phyloP scores from a whole-genome alignment of 768 basidiomycete genomes.

The Hericium alpestre region DNA sequence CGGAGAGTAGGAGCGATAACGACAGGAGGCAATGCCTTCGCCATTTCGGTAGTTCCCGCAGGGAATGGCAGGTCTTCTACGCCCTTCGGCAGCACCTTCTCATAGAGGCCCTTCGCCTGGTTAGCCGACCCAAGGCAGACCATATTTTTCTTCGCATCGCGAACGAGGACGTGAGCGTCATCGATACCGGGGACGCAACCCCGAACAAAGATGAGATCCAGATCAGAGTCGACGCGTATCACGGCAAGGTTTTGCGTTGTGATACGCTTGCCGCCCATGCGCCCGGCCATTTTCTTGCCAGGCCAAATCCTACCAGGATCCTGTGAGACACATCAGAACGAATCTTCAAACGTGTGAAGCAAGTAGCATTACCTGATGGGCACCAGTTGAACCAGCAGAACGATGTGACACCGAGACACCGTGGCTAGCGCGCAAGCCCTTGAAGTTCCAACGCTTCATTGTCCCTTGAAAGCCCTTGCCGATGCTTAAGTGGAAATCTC shows the following conservation, averaged over 20 bases:
- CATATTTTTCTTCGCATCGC: conserved; percentile 86
- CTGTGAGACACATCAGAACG: conserved; percentile 29
- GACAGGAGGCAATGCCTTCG: conserved; percentile 49
- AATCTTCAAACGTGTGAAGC: background rate
- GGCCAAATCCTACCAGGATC: conserved; percentile 95
- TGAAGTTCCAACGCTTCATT: conserved; percentile 95
- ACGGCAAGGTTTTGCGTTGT: conserved; percentile 87
- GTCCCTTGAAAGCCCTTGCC: conserved; percentile 96
- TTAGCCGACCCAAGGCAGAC: conserved; percentile 48
- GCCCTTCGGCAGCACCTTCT: conserved; percentile 72
- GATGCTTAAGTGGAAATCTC: conserved; percentile 39
- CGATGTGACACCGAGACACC: conserved; percentile 95
- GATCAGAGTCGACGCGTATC: conserved; percentile 72
- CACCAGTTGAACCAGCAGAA: conserved; percentile 85
- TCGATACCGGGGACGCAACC: conserved; percentile 90
- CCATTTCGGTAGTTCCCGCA: conserved; percentile 74
- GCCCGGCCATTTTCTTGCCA: conserved; percentile 97
- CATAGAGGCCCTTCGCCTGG: conserved; percentile 59
- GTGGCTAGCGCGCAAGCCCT: conserved; percentile 85
- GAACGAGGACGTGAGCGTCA: conserved; percentile 74
- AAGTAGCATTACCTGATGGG: conserved; percentile 55
- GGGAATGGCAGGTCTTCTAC: conserved; percentile 86
- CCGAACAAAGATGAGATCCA: conserved; percentile 84
- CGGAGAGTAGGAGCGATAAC: conserved; percentile 66
- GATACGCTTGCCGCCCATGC: conserved; percentile 72